phyloP scores from a whole-genome alignment of 176 grass and related monocot genomes.

The Triticum dicoccoides region DNA sequence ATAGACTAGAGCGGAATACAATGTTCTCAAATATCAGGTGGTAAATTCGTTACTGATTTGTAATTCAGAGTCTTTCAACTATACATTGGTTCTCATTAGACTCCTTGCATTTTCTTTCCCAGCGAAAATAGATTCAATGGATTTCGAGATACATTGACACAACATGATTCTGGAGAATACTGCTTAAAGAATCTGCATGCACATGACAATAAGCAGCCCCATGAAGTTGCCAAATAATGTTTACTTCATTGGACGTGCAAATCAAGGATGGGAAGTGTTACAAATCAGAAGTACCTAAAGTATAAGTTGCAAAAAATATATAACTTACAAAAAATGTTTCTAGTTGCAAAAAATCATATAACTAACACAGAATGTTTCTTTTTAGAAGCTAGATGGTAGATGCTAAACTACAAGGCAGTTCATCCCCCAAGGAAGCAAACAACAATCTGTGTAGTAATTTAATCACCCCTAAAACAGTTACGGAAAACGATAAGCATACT shows the following conservation, averaged over 20 bases:
- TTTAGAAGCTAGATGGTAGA: not conserved
- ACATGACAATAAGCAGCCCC: not conserved
- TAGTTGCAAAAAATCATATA: no score
- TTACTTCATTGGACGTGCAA: not conserved
- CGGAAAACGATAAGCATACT: not conserved
- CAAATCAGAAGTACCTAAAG: not conserved
- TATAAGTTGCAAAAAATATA: no score
- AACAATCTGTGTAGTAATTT: no score
- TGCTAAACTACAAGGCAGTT: not conserved
- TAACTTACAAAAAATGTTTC: not conserved
- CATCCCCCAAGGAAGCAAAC: no score
- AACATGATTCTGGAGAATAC: not conserved
- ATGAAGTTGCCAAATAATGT: not conserved
- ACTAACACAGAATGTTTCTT: not conserved
- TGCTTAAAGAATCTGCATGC: not conserved
- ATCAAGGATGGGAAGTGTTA: not conserved
- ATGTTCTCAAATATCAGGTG: no score
- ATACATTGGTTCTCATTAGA: no score
- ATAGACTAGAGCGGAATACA: not conserved
- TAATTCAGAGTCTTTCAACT: no score
- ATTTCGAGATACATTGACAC: no score
- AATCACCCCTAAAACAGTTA: not conserved
- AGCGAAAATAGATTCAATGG: no score
- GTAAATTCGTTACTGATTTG: no score
- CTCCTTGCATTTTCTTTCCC: no score